Evolutionary conservation across 352 stramenopile species (phyloP), one percentile per base, ranked within the genome.

Genomic region (Pythium oligandrum): DNA sequence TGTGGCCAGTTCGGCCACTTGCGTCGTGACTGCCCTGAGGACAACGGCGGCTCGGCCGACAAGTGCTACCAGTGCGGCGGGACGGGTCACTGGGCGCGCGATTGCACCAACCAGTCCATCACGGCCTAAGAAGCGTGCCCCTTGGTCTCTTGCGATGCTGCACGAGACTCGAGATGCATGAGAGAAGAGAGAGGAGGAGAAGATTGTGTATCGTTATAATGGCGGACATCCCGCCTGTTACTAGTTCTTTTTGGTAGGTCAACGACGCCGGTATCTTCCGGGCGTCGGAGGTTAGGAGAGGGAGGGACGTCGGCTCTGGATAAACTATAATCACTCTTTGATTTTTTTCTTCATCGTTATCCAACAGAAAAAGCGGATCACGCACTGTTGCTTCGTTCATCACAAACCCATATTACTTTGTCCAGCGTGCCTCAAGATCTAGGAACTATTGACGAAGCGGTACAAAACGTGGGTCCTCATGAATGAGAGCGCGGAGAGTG

Each of bases 51-150:
- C 61, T 75, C 49, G 44, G 67, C 73, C 44, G 80, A 90, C 72
- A 90, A 90, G 73, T 90, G 80, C 75, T 90, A 88, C 66, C 80
- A 90, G 63, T 90, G 80, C 63, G 79, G 79, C 43, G 75, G 87
- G 57, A 73, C 67, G 4, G 80, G 77, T 48, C 80, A 91, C 72
- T 93, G 75, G 77, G 83, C 83, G 4, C 83, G 83, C 37, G 86
- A 90, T 69, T 93, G 83, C 76, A 72, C 77, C 44, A 64, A 44
- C 32, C n/a, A 55, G 4, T 17, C 11, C 9, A 46, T 6, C 40
- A 39, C 39, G 40, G 30, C 44, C n/a, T n/a, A 44, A 6, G 35
- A 40, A 26, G n/a, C 44, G 36, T 32, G 12, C 40, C 6, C 9
- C 32, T 17, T 9, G 39, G 31, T 52, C 30, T 26, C 17, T 26